Evolutionary conservation across 495 filamentous ascomycete genomes (phyloP), one percentile per base, ranked within the genome.

Genomic region (Tuber magnatum): DNA sequence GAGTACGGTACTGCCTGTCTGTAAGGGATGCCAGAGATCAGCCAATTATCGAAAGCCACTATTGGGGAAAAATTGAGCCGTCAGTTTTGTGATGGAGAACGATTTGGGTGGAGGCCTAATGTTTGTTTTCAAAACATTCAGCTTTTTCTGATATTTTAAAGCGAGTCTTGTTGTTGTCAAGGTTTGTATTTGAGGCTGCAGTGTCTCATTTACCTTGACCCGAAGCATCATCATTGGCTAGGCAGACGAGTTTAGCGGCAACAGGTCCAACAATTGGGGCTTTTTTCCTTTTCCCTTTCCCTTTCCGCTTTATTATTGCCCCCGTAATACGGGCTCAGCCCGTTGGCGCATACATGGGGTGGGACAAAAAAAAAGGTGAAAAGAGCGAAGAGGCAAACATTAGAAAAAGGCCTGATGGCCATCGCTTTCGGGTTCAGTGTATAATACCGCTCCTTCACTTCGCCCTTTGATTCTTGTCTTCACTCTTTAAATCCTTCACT

Each of bases 251-350:
- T 65, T 65, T 65, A 28, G 10, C 56, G 35, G 28, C 56, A 65
- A 65, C 56, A 16, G 28, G 56, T 65, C 56, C 56, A 65, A 65
- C 56, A 32, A 65, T 35, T 65, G 56, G 56, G 56, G 56, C 56
- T 35, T 65, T 65, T 32, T 65, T 20, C 56, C 28, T 28, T 65
- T 20, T 28, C 28, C 56, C 56, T 65, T 65, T 65, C 56, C 56
- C 56, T 35, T 65, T 35, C 56, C 56, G 28, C 16, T 14, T 35
- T 65, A 35, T 65, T 65, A 18, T 65, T 65, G 56, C 56, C 56
- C 32, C 56, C 56, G 14, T 65, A 65, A 65, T 65, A 20, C 28
- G 56, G 56, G 28, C 20, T 65, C 56, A 65, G 56, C 14, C 12
- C 28, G 28, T 35, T 65, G 14, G 56, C 35, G 56, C 56, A 18